A percentile compares a stretch with the other conserved stretches of the same genome.
Conservation (phyloP, 2,329 filamentous ascomycete genomes). For the Epichloe coenophiala region DNA sequence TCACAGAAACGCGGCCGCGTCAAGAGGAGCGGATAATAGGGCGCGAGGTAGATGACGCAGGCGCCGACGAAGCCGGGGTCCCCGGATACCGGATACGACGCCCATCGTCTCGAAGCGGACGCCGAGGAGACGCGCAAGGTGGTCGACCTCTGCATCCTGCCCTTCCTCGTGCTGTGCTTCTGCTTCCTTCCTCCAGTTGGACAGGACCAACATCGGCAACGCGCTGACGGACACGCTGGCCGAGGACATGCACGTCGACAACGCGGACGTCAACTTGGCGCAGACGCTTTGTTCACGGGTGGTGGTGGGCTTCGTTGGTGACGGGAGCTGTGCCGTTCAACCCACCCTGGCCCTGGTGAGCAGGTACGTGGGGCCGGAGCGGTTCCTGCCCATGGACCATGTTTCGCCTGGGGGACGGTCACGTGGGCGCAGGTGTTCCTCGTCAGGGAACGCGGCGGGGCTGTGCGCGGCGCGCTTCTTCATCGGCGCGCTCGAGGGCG, state of each 20-base stretch:
- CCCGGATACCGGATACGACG: conserved; percentile 15
- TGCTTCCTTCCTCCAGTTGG: conserved; percentile 21
- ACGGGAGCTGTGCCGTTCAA: conserved; percentile 23
- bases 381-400: conserved; percentile 17
- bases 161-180: conserved; percentile 18
- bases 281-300: conserved; percentile 36
- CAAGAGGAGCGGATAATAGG: not conserved
- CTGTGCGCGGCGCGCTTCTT: conserved; percentile 16
- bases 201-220: conserved; percentile 30
- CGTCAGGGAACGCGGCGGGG: conserved; percentile 11
- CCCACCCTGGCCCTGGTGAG: too few species aligned
- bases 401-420: conserved; percentile 16
- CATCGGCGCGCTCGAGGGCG: conserved; percentile 17
- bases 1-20: too few species aligned
- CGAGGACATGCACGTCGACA: conserved; percentile 32
- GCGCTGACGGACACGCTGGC: conserved; percentile 38
- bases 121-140: conserved; percentile 10
- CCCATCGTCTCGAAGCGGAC: conserved; percentile 3
- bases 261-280: conserved; percentile 37
- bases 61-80: conserved; percentile 1
- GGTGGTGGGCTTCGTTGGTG: conserved; percentile 36
- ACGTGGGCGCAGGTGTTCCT: conserved; percentile 18
- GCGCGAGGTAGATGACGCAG: not conserved
- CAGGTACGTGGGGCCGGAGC: conserved; percentile 14
- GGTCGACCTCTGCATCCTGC: conserved; percentile 16